A percentile compares a stretch with the other conserved stretches of the same genome.
Conservation (phyloP, 2,329 filamentous ascomycete genomes). For the Fusarium sp. region DNA sequence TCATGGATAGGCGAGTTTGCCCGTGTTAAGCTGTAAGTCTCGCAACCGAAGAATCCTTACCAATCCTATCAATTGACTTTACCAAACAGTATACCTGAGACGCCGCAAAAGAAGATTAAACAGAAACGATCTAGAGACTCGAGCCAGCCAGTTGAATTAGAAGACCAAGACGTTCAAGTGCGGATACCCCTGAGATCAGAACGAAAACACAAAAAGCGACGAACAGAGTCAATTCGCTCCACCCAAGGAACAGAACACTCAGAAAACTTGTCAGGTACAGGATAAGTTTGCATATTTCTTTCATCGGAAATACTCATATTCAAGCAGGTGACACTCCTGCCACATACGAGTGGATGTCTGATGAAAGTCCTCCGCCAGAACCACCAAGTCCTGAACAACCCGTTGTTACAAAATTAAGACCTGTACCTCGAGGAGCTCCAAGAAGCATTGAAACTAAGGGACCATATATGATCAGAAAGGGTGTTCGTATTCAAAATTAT, state of each 20-base stretch:
- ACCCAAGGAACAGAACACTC: background rate
- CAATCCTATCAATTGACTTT: background rate
- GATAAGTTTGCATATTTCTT: background rate
- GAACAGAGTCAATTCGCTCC: slow-evolving; percentile 35
- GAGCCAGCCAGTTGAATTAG: background rate
- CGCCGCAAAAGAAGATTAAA: slow-evolving; percentile 6
- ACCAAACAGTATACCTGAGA: slow-evolving; percentile 34
- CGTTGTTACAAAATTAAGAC: slow-evolving; percentile 33
- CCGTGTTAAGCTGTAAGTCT: slow-evolving; percentile 28
- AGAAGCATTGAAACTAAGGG: slow-evolving; percentile 43
- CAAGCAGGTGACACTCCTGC: background rate
- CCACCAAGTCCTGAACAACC: background rate
- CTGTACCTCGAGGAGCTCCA: slow-evolving; percentile 44
- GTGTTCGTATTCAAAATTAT: slow-evolving; percentile 48
- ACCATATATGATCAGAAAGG: slow-evolving; percentile 34
- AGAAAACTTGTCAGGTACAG: background rate
- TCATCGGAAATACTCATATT: background rate
- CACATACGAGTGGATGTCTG: background rate
- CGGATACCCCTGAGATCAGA: background rate
- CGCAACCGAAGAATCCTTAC: rapidly evolving
- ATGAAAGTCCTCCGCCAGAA: background rate
- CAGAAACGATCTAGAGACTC: background rate
- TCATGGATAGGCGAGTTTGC: slow-evolving; percentile 30
- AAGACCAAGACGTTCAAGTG: background rate
- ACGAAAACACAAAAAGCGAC: slow-evolving; percentile 18